A percentile compares a stretch with the other conserved stretches of the same genome.
Conservation (phyloP, 352 stramenopile genomes). For the Globisporangium carolinianum region DNA sequence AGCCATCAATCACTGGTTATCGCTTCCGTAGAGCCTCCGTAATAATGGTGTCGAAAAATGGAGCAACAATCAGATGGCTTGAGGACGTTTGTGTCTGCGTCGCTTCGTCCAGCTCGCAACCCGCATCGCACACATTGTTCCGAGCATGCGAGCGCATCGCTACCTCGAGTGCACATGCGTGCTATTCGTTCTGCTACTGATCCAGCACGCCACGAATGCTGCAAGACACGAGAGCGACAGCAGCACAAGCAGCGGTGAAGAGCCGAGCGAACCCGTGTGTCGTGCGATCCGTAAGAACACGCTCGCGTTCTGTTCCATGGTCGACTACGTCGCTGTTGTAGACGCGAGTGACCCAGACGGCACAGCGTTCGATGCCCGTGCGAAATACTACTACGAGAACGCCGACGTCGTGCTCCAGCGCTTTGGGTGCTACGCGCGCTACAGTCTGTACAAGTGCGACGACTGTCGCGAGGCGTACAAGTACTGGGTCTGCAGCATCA, state of each 20-base stretch:
- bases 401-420: slow-evolving; percentile 73
- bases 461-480: slow-evolving; percentile 86
- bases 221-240: slow-evolving; percentile 8
- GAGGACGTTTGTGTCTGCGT: too few species aligned
- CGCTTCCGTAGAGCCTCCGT: too few species aligned
- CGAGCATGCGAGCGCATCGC: neutral
- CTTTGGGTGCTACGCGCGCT: slow-evolving; percentile 76
- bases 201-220: neutral
- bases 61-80: too few species aligned
- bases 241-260: slow-evolving; percentile 20
- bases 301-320: slow-evolving; percentile 78
- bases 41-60: too few species aligned
- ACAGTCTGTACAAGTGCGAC: slow-evolving; percentile 76
- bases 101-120: too few species aligned
- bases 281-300: slow-evolving; percentile 47
- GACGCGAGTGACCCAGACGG: slow-evolving; percentile 47
- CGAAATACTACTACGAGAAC: slow-evolving; percentile 75
- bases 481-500: slow-evolving; percentile 84
- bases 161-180: neutral
- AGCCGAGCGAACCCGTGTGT: slow-evolving; percentile 39
- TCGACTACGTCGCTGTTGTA: slow-evolving; percentile 73
- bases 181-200: neutral
- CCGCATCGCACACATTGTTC: too few species aligned
- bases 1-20: too few species aligned
- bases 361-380: slow-evolving; percentile 41